phyloP scores from a whole-genome alignment of 805 yeast species.

The Ogataea allantospora region DNA sequence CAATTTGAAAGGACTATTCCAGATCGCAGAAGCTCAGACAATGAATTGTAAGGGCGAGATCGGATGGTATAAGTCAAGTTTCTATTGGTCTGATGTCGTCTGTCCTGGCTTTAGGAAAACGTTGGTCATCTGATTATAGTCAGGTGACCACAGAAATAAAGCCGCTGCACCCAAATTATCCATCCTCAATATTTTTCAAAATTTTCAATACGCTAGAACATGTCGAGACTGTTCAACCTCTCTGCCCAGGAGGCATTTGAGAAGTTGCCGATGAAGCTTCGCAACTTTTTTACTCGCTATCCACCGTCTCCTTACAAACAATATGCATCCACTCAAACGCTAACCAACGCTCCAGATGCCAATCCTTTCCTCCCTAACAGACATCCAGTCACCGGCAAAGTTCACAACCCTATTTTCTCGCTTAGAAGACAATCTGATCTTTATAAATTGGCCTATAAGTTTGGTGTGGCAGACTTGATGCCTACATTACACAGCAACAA shows the following conservation, averaged over 20 bases:
- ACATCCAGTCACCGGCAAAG: conserved; percentile 75
- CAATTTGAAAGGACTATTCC: too few relatives aligned
- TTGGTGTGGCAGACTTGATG: conserved; percentile 74
- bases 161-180: too few relatives aligned
- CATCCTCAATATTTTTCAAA: background rate
- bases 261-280: conserved; percentile 66
- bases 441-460: conserved; percentile 76
- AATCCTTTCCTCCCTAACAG: conserved; percentile 87
- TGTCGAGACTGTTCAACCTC: conserved; percentile 28
- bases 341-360: conserved; percentile 64
- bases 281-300: conserved; percentile 71
- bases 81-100: too few relatives aligned
- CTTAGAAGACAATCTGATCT: conserved; percentile 79
- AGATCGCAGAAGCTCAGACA: too few relatives aligned
- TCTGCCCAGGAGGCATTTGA: conserved; percentile 35
- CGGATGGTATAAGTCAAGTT: too few relatives aligned
- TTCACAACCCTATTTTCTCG: conserved; percentile 77
- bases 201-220: background rate
- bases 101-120: background rate
- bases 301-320: conserved; percentile 80
- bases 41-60: too few relatives aligned
- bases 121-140: background rate
- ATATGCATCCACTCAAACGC: conserved; percentile 64
- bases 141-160: conserved; percentile 2
- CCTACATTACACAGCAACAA: conserved; percentile 63